phyloP scores from a whole-genome alignment of 2,329 filamentous ascomycete species.

The Botrytis cinerea region DNA sequence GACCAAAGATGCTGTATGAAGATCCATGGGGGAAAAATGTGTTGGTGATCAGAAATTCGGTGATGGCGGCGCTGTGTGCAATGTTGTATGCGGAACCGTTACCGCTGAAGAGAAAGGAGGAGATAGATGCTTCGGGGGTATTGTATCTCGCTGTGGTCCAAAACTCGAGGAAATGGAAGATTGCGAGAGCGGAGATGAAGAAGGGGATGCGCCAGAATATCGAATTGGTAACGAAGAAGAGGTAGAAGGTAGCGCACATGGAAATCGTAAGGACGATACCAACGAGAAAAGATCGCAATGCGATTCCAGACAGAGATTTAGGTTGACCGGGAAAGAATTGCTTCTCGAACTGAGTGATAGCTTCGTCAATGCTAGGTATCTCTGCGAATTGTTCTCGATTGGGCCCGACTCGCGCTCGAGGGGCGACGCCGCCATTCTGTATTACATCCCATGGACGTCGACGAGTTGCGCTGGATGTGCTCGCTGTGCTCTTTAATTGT shows the following conservation, averaged over 20 bases:
- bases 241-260: conserved; percentile 34
- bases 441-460: conserved; percentile 24
- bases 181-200: conserved; percentile 67
- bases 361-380: conserved; percentile 30
- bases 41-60: conserved; percentile 69
- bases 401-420: conserved; percentile 4
- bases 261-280: conserved; percentile 36
- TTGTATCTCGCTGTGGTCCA: conserved; percentile 87
- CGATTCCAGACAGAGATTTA: conserved; percentile 44
- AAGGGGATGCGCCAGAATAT: conserved; percentile 62
- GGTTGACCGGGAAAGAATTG: conserved; percentile 36
- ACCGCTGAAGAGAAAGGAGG: conserved; percentile 77
- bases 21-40: conserved; percentile 52
- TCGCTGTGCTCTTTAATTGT: not conserved
- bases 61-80: conserved; percentile 73
- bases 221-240: conserved; percentile 25
- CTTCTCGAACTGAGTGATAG: conserved; percentile 36
- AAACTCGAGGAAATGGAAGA: conserved; percentile 97
- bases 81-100: conserved; percentile 85
- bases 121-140: conserved; percentile 68
- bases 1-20: not conserved
- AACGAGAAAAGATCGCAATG: conserved; percentile 42
- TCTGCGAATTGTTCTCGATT: conserved; percentile 14
- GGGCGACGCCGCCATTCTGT: conserved; percentile 26
- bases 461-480: conserved; percentile 7